Evolutionary conservation across 805 yeast genomes (phyloP), one percentile per base, ranked within the genome.

Genomic region (Ogataea saltuana): DNA sequence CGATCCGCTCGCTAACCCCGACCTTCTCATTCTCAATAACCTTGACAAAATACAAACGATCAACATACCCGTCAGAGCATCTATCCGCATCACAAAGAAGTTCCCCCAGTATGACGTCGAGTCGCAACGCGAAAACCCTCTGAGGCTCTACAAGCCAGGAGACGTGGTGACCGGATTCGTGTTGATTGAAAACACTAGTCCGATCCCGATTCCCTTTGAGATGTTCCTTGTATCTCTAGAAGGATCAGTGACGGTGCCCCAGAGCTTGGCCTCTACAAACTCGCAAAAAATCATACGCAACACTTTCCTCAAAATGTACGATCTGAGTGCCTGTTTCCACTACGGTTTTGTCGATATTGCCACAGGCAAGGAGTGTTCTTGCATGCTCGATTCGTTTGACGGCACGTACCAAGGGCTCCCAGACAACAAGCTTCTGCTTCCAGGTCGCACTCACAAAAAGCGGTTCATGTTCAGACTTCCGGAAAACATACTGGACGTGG

Each of bases 141-240:
- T 75, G 20, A 69, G 70, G 44, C 86, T 81, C 57, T 84, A 76
- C 55, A 76, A 76, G 15, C 81, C 83, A 10, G 88, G 88, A n/a
- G 89, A 83, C 55, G 69, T 70, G 16, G 68, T 84, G 11, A 73
- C 77, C 54, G 91, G 91, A 0, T 78, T 73, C 51, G 63, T 75
- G 6, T 50, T 59, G 0, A 64, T 78, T 16, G 63, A 66, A 39
- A 80, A 79, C 52, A 63, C 52, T 6, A 60, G 76, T 2, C 40
- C 56, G 1, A 49, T 61, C 13, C 64, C 70, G 0, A 66, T 83
- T 16, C 74, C 75, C 2, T 84, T 82, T 55, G 84, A 82, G 51
- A 78, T 79, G 80, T 76, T 83, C 55, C 69, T 76, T 41, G 74
- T 80, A 6, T 67, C 80, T 1, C 64, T 81, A 23, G 85, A 80